Conservation (phyloP, 2,329 filamentous ascomycete genomes). For the Arthrobotrys entomopaga region DNA sequence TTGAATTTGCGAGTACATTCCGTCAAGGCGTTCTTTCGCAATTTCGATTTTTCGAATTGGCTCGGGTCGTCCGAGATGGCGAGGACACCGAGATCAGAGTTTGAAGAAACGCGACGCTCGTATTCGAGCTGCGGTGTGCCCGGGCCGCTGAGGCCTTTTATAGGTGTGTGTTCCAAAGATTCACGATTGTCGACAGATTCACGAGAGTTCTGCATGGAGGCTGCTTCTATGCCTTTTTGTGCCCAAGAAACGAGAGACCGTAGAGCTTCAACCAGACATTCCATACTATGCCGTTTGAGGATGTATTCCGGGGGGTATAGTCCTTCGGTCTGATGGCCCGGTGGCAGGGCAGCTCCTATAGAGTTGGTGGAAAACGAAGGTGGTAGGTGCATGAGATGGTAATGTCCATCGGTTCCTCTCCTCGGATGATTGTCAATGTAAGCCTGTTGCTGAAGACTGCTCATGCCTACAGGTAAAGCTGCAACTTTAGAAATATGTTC, state of each 20-base stretch:
- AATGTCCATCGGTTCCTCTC: conserved; percentile 83
- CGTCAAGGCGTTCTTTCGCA: conserved; percentile 87
- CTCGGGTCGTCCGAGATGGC: conserved; percentile 84
- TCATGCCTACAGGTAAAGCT: conserved; percentile 79
- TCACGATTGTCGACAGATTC: conserved; percentile 70
- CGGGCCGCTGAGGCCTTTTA: conserved; percentile 69
- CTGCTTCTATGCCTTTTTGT: conserved; percentile 61
- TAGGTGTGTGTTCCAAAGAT: conserved; percentile 75
- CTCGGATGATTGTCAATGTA: conserved; percentile 75
- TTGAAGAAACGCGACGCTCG: conserved; percentile 55
- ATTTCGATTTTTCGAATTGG: conserved; percentile 93
- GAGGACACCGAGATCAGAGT: conserved; percentile 50
- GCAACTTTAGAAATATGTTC: conserved; percentile 92
- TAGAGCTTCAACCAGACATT: conserved; percentile 86
- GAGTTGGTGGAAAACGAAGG: conserved; percentile 84
- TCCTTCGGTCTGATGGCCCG: conserved; percentile 68
- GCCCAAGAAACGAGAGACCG: conserved; percentile 95
- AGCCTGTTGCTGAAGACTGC: conserved; percentile 79
- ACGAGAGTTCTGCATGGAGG: conserved; percentile 61
- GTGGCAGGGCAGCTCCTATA: conserved; percentile 68
- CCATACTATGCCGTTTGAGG: conserved; percentile 87
- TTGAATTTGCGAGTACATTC: conserved; percentile 94
- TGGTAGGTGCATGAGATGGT: conserved; percentile 77
- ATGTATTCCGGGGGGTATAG: conserved; percentile 88
- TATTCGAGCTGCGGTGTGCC: conserved; percentile 69